Evolutionary conservation across 768 basidiomycete species (phyloP), one percentile per base, ranked within the genome.

Genomic region (Omphalotus guepiniiformis): DNA sequence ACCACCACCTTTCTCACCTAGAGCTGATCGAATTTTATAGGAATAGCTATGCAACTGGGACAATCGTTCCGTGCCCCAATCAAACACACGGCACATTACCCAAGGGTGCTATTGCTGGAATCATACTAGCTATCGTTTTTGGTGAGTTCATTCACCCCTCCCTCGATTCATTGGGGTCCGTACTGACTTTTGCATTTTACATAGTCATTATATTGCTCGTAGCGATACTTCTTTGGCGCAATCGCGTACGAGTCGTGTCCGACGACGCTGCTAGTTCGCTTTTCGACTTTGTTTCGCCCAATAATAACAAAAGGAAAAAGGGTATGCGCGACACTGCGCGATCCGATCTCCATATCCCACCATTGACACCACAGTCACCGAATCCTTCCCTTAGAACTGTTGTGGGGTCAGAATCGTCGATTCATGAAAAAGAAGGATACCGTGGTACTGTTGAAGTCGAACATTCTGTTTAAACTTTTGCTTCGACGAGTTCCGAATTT

Each of bases 191-290:
- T 11, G 28, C 15, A 34, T 6, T 9, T 22, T 9, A 21, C 26
- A 15, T 37, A 37, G 44, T 46, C 6, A 25, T 46, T 12, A 18
- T 13, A 11, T 27, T 46, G 7, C 35, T 36, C 21, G 12, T 46
- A 3, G 21, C 21, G 35, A 22, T 46, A 9, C 32, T 46, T 16
- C 28, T 46, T 19, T 46, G 44, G 44, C 44, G 44, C 30, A 12
- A 21, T 9, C 44, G 19, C n/a, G 44, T 46, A 18, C 44, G 34
- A 13, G 30, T 22, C n/a, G 18, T 29, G 21, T 25, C 44, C 2
- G 44, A 46, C 35, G 44, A 46, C 15, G 38, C 34, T n/a, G 44
- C 44, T 16, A 46, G 44, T 19, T 46, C 44, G 34, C 21, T 46
- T 13, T 46, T 46, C 22, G 44, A 46, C 19, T 46, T 46, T 34